Conservation (phyloP, 2,329 filamentous ascomycete species). For the Lojkania enalia region DNA sequence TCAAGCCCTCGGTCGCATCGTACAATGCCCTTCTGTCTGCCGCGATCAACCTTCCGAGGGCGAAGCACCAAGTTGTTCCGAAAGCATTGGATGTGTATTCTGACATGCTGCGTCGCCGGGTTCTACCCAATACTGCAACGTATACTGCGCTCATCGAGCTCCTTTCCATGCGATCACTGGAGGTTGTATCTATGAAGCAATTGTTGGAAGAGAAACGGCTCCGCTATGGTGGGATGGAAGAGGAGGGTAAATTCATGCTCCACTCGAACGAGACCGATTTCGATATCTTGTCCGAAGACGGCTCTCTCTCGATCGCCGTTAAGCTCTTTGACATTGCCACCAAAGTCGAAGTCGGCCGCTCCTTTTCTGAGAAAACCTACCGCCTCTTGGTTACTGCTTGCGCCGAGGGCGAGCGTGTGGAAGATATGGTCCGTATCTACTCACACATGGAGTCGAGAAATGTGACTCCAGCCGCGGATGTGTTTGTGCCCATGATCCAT, state of each 20-base stretch:
- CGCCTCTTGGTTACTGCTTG: conserved; percentile 84
- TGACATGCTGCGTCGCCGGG: conserved; percentile 87
- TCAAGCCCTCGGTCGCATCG: conserved; percentile 79
- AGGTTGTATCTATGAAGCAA: conserved; percentile 73
- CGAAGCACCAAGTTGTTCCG: conserved; percentile 81
- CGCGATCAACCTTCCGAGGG: conserved; percentile 77
- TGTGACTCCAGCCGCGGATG: conserved; percentile 73
- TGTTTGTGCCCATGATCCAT: conserved; percentile 93
- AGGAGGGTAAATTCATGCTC: conserved; percentile 83
- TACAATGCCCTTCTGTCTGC: conserved; percentile 90
- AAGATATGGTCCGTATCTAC: conserved; percentile 89
- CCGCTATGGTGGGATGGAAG: conserved; percentile 83
- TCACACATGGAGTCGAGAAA: conserved; percentile 85
- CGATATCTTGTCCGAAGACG: conserved; percentile 83
- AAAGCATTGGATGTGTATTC: conserved; percentile 95
- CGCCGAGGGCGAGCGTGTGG: conserved; percentile 75
- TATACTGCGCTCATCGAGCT: conserved; percentile 86
- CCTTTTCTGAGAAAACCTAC: conserved; percentile 82
- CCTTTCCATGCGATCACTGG: conserved; percentile 77
- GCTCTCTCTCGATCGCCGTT: conserved; percentile 81
- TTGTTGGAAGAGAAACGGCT: conserved; percentile 77
- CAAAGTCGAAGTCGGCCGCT: conserved; percentile 59
- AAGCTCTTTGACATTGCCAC: conserved; percentile 82
- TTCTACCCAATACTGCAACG: conserved; percentile 79
- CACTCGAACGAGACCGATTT: conserved; percentile 85